Evolutionary conservation across 192 early-diverging fungal genomes (phyloP), one percentile per base, ranked within the genome.

Genomic region (Linnemannia schmuckeri): DNA sequence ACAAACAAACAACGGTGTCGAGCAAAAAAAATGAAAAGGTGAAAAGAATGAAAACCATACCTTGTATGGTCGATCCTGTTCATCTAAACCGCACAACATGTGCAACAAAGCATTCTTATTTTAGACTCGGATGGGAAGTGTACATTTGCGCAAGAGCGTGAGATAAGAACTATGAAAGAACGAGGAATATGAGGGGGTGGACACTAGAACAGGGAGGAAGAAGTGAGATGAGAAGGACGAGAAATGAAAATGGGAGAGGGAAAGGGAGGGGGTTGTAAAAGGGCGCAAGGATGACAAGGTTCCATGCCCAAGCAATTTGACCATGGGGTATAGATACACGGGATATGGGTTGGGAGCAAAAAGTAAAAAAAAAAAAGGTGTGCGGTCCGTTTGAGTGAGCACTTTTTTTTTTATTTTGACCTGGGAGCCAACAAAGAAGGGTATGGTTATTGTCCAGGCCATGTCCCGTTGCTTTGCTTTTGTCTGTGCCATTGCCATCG

Each of bases 341-440:
- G 24, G 54, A 55, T 63, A 63, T 63, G 57, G 57, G 12, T 35
- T 66, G 27, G 61, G 61, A 66, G 61, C 61, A 66, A 66, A 66
- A 66, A 52, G 17, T 33, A 12, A 66, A 66, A 33, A 66, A 66
- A 66, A 66, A 66, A 66, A 66, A 66, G 30, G 30, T 66, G 61
- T 66, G 30, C 61, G 30, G 61, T 66, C 30, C 61, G 61, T 66
- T 66, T 66, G 30, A 66, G 61, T 30, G 61, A 66, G 61, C 61
- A 66, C 61, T 66, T 66, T 66, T 66, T 61, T 61, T 61, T 30
- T 61, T 52, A 52, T 52, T 61, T 66, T 35, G 61, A 30, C 61
- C 61, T 66, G 61, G 61, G 61, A 66, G 61, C 61, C 61, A 35
- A 33, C 4, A 35, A 30, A 66, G 61, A 15, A 30, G 3, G n/a